phyloP scores from a whole-genome alignment of 2,329 filamentous ascomycete species.

The Aspergillus neotritici region DNA sequence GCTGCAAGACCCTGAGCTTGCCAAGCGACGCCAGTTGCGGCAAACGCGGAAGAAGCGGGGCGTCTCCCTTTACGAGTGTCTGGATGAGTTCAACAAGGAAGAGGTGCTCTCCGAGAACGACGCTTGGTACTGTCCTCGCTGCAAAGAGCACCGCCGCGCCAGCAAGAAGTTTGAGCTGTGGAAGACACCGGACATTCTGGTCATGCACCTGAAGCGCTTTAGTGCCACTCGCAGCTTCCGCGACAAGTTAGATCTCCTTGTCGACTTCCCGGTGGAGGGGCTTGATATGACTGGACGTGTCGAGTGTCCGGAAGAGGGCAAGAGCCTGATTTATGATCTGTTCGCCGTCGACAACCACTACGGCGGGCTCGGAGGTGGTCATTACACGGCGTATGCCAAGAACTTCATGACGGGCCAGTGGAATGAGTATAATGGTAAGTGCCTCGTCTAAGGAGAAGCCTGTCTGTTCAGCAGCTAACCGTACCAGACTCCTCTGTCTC shows the following conservation, averaged over 20 bases:
- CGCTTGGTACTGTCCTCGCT: conserved; percentile 94
- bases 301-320: conserved; percentile 71
- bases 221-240: conserved; percentile 74
- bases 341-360: conserved; percentile 96
- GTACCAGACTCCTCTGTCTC: conserved; percentile 66
- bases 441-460: conserved; percentile 6
- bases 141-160: conserved; percentile 86
- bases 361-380: conserved; percentile 85
- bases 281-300: conserved; percentile 78
- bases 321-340: conserved; percentile 81
- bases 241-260: conserved; percentile 84
- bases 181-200: conserved; percentile 91
- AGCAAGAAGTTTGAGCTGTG: conserved; percentile 97
- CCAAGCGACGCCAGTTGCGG: conserved; percentile 58
- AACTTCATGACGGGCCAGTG: conserved; percentile 85
- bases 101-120: conserved; percentile 93
- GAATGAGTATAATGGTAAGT: conserved; percentile 94
- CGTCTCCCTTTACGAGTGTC: conserved; percentile 79
- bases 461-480: conserved; percentile 39
- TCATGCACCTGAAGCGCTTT: conserved; percentile 93
- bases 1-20: conserved; percentile 58
- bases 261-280: conserved; percentile 86
- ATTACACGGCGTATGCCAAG: conserved; percentile 92
- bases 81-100: conserved; percentile 89
- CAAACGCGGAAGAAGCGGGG: conserved; percentile 64